These are phyloP conservation scores for Cladosporium colombiae DNA, from an alignment of 2,329 filamentous ascomycete species.

Conservation along the genomic window DNA sequence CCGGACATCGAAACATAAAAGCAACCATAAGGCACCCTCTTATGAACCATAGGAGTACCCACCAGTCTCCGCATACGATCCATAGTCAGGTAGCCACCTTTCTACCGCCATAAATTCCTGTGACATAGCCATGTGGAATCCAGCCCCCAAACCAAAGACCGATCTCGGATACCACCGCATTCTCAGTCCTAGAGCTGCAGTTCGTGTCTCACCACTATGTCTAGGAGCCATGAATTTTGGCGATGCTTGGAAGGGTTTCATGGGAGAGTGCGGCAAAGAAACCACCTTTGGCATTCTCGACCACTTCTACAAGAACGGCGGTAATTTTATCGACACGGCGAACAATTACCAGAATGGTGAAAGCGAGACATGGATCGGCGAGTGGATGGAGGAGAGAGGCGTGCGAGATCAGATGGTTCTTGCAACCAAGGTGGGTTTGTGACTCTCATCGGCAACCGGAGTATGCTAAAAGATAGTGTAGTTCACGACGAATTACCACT, in stretches of 20 bases:
- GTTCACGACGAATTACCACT: slow-evolving; percentile 32
- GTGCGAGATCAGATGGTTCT: slow-evolving; percentile 55
- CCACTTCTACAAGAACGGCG: slow-evolving; percentile 49
- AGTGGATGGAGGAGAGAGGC: slow-evolving; percentile 50
- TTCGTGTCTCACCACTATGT: slow-evolving; percentile 55
- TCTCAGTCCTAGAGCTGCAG: slow-evolving; percentile 50
- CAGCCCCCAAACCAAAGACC: slow-evolving; percentile 36
- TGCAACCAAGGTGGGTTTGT: slow-evolving; percentile 23
- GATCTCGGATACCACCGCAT: slow-evolving; percentile 54
- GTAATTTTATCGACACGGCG: slow-evolving; percentile 57
- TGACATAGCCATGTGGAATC: background rate
- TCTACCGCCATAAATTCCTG: background rate
- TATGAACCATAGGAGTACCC: background rate
- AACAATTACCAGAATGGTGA: slow-evolving; percentile 52
- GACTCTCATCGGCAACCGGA: background rate
- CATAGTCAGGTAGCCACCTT: background rate
- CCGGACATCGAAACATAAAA: background rate
- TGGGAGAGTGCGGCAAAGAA: slow-evolving; percentile 37
- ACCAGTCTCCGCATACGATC: fast-evolving
- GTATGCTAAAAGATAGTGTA: background rate
- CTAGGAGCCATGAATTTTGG: slow-evolving; percentile 59
- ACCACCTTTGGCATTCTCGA: slow-evolving; percentile 50
- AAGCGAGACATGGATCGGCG: slow-evolving; percentile 52
- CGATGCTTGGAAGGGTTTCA: slow-evolving; percentile 45
- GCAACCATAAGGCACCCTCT: background rate